A percentile compares a stretch with the other conserved stretches of the same genome.
Evolutionary conservation across 2,329 filamentous ascomycete genomes (phyloP).

Genomic region (Aspergillus luchuensis): DNA sequence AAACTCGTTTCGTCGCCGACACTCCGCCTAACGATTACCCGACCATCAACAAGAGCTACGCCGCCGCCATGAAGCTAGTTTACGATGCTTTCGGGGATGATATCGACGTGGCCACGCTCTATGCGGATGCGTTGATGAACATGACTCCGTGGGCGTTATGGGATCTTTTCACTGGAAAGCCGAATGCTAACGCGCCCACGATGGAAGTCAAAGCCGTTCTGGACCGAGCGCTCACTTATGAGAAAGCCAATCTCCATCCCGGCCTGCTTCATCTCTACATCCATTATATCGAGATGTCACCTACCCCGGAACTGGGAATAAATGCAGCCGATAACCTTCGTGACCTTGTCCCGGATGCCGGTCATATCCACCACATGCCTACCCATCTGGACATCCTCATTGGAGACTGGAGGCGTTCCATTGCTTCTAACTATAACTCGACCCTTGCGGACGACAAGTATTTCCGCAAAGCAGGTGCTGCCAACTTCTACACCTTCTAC

Average conservation of each 20-base stretch:
- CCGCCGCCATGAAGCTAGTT: slow-evolving; percentile 59
- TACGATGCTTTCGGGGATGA: slow-evolving; percentile 56
- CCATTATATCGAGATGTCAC: slow-evolving; percentile 75
- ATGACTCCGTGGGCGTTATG: slow-evolving; percentile 65
- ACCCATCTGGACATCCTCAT: slow-evolving; percentile 72
- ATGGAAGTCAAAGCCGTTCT: slow-evolving; percentile 60
- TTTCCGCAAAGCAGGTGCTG: slow-evolving; percentile 57
- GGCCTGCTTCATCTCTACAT: slow-evolving; percentile 74
- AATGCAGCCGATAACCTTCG: slow-evolving; percentile 64
- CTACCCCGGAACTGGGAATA: slow-evolving; percentile 62
- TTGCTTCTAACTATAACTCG: slow-evolving; percentile 66
- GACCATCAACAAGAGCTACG: slow-evolving; percentile 60
- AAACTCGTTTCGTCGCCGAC: slow-evolving; percentile 60
- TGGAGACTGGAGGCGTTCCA: slow-evolving; percentile 68
- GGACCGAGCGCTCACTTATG: slow-evolving; percentile 57
- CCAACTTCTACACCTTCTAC: slow-evolving; percentile 66
- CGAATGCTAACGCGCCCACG: slow-evolving; percentile 56
- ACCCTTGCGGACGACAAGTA: slow-evolving; percentile 69
- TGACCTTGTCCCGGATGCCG: slow-evolving; percentile 66
- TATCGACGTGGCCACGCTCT: slow-evolving; percentile 63
- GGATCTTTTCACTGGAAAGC: slow-evolving; percentile 60
- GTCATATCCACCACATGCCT: slow-evolving; percentile 75
- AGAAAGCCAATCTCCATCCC: slow-evolving; percentile 58
- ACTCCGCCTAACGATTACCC: slow-evolving; percentile 51
- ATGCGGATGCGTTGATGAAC: slow-evolving; percentile 67